Evolutionary conservation across 768 basidiomycete genomes (phyloP).

Genomic region (Lentinula detonsa): DNA sequence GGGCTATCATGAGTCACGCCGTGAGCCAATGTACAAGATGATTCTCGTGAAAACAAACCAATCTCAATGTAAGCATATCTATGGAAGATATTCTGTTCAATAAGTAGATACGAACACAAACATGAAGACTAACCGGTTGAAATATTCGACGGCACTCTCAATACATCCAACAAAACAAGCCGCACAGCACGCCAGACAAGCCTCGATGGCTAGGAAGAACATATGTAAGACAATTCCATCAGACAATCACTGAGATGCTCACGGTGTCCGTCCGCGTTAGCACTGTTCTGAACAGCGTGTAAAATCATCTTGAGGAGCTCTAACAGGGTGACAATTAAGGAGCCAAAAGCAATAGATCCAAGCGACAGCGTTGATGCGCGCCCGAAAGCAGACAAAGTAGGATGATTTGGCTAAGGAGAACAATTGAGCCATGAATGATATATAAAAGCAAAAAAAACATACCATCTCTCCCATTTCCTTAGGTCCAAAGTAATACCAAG

Average conservation of each 20-base stretch:
- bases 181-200: slow-evolving; percentile 73
- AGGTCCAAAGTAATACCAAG: slow-evolving; percentile 86
- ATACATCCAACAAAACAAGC: slow-evolving; percentile 73
- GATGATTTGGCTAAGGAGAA: slow-evolving; percentile 53
- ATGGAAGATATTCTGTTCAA: background rate
- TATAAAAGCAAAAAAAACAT: slow-evolving; percentile 8
- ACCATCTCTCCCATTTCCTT: slow-evolving; percentile 60
- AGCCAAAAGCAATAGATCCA: slow-evolving; percentile 83
- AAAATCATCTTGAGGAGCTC: slow-evolving; percentile 63
- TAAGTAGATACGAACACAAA: background rate
- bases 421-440: background rate
- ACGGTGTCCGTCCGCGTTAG: slow-evolving; percentile 63
- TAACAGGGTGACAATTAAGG: slow-evolving; percentile 74
- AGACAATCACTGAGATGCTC: slow-evolving; percentile 19
- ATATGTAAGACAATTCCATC: background rate
- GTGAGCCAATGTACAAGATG: background rate
- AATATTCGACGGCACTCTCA: slow-evolving; percentile 65
- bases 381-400: slow-evolving; percentile 63
- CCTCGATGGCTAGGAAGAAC: slow-evolving; percentile 52
- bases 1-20: slow-evolving; percentile 31
- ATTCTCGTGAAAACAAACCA: slow-evolving; percentile 28
- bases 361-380: slow-evolving; percentile 75
- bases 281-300: slow-evolving; percentile 50
- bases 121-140: slow-evolving; percentile 53
- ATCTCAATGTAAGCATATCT: slow-evolving; percentile 85